Evolutionary conservation across 1,284 basidiomycete genomes (phyloP).

Genomic region (Albatrellus sp.): DNA sequence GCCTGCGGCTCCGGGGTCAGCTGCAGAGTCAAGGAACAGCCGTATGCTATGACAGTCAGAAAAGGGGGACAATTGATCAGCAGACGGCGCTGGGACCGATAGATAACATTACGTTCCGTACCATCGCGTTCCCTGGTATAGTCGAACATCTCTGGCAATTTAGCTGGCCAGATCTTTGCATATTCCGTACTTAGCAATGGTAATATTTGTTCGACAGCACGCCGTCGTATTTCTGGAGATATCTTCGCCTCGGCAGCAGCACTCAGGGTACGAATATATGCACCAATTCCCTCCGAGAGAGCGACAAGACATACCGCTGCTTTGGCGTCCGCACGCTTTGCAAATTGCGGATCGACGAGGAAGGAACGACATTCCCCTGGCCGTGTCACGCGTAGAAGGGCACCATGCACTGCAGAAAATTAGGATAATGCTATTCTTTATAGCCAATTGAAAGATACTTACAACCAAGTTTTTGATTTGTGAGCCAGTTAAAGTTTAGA

Average conservation of each 20-base stretch:
- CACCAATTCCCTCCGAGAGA: constrained; percentile 43
- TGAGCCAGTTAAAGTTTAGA: constrained; percentile 32
- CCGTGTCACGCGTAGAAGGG: constrained; percentile 41
- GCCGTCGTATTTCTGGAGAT: constrained; percentile 26
- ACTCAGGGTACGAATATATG: constrained; percentile 36
- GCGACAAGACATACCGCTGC: constrained; percentile 48
- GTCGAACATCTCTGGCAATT: constrained; percentile 24
- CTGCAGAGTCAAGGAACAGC: constrained; percentile 35
- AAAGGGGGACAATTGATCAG: no score
- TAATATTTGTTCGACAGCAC: constrained; percentile 29
- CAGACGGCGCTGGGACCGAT: background rate
- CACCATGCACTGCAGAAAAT: constrained; percentile 37
- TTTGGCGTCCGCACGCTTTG: constrained; percentile 48
- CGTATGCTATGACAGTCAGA: constrained; percentile 29
- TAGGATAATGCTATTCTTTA: background rate
- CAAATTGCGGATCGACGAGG: constrained; percentile 44
- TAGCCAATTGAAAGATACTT: constrained; percentile 13
- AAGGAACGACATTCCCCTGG: constrained; percentile 38
- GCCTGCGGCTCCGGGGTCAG: constrained; percentile 21
- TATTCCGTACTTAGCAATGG: constrained; percentile 33
- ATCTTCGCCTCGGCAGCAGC: constrained; percentile 30
- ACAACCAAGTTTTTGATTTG: constrained; percentile 28
- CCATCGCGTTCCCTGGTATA: constrained; percentile 34
- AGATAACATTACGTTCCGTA: constrained; percentile 14
- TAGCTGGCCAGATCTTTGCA: constrained; percentile 24